Evolutionary conservation across 73 alveolate genomes (phyloP).

Genomic region (Tetrahymena elliotti): DNA sequence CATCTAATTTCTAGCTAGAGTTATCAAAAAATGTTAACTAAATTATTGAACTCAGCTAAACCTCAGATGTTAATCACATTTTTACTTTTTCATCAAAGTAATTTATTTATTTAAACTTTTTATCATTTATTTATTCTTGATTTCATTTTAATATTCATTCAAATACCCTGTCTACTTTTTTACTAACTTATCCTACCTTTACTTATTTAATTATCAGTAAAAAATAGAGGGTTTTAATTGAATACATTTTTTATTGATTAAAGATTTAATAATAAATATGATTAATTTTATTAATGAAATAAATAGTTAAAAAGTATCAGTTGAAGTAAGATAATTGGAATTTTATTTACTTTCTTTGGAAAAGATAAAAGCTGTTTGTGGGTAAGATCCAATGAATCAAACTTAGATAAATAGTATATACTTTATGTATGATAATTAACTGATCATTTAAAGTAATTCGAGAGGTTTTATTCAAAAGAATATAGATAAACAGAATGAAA

Average conservation of each 20-base stretch:
- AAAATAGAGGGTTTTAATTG: no score
- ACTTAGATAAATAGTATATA: neutral
- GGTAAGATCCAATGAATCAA: neutral
- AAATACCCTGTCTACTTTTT: no score
- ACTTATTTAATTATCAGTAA: no score
- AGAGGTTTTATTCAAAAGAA: neutral
- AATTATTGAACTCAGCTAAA: neutral
- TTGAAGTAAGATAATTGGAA: neutral
- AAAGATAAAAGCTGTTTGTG: neutral
- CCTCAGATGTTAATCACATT: neutral
- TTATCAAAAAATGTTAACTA: neutral
- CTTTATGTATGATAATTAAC: neutral
- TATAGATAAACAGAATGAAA: neutral
- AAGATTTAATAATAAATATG: no score
- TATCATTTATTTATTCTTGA: neutral
- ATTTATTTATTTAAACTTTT: neutral
- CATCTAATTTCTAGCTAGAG: neutral
- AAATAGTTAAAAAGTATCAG: neutral
- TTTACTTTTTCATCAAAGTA: neutral
- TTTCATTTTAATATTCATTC: neutral
- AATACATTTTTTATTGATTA: no score
- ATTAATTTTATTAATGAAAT: no score
- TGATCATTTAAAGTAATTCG: neutral
- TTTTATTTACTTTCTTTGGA: neutral
- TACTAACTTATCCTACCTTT: no score